These are phyloP conservation scores for Taiozyma sp. DNA, from an alignment of 1,139 yeast genomes.

Conservation along the genomic window DNA sequence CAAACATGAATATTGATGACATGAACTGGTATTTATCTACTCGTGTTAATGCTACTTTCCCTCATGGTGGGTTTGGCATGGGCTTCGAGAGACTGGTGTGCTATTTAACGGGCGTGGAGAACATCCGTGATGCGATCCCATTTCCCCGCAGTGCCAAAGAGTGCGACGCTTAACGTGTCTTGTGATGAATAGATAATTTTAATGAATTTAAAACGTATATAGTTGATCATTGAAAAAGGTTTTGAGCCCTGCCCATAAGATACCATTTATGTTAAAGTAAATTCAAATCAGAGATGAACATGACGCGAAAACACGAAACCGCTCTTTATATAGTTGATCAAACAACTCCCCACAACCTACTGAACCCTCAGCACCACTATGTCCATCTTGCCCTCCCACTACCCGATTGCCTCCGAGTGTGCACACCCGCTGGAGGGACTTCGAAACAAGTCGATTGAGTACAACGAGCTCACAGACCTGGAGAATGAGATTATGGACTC, in stretches of 20 bases:
- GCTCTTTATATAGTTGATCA: no score
- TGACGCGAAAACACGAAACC: neutral
- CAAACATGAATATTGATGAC: constrained; percentile 54
- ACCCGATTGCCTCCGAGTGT: neutral
- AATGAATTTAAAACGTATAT: constrained; percentile 2
- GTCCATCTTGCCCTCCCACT: neutral
- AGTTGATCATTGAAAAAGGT: neutral
- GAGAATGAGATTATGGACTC: constrained; percentile 11
- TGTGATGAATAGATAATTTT: neutral
- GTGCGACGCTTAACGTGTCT: constrained; percentile 36
- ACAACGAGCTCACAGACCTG: constrained; percentile 6
- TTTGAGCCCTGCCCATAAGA: neutral
- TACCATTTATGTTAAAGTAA: neutral
- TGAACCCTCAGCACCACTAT: neutral
- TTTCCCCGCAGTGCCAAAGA: constrained; percentile 61
- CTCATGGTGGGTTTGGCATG: constrained; percentile 97
- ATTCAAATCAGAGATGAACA: neutral
- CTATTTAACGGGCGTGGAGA: constrained; percentile 68
- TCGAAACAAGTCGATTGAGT: neutral
- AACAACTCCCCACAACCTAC: neutral
- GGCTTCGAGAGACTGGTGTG: constrained; percentile 86
- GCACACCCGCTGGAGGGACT: neutral
- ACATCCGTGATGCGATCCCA: constrained; percentile 81
- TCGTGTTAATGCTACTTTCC: constrained; percentile 74
- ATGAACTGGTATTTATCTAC: constrained; percentile 79